These are phyloP conservation scores for Hanseniaspora hatyaiensis DNA, from an alignment of 805 yeast species.

Conservation along the genomic window DNA sequence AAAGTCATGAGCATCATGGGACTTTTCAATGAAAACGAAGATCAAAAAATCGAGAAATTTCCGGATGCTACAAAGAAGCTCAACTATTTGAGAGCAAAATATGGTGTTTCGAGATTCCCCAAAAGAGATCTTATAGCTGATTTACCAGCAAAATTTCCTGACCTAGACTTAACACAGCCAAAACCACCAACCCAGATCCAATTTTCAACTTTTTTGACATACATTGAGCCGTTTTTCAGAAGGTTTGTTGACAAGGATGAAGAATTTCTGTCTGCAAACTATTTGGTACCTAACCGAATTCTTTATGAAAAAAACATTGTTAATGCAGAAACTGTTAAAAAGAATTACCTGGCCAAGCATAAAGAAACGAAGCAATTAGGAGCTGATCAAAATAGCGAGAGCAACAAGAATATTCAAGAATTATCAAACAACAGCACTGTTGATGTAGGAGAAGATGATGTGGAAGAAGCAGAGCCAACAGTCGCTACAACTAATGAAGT, in stretches of 20 bases:
- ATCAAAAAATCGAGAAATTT: slow-evolving; percentile 9
- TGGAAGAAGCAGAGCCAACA: neutral
- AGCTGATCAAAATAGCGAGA: neutral
- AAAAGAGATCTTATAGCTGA: slow-evolving; percentile 57
- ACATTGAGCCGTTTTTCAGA: slow-evolving; percentile 75
- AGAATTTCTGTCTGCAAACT: slow-evolving; percentile 52
- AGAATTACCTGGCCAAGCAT: slow-evolving; percentile 20
- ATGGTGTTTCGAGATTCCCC: slow-evolving; percentile 87
- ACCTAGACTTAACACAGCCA: slow-evolving; percentile 68
- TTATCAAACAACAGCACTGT: too few relatives aligned
- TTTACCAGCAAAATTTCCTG: slow-evolving; percentile 82
- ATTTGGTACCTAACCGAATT: slow-evolving; percentile 41
- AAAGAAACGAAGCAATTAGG: neutral
- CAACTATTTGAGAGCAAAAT: slow-evolving; percentile 61
- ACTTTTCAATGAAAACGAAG: slow-evolving; percentile 44
- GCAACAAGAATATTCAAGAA: neutral
- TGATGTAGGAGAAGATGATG: neutral
- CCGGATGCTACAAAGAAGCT: slow-evolving; percentile 29
- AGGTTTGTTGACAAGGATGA: slow-evolving; percentile 71
- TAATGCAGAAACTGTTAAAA: slow-evolving; percentile 5
- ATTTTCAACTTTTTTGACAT: slow-evolving; percentile 73
- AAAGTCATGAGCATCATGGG: slow-evolving; percentile 54
- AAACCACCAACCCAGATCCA: slow-evolving; percentile 88
- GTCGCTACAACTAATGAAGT: neutral
- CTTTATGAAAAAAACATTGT: neutral